Evolutionary conservation across 108 stramenopile genomes (phyloP), one percentile per base, ranked within the genome.

Genomic region (Fragilaria radians): DNA sequence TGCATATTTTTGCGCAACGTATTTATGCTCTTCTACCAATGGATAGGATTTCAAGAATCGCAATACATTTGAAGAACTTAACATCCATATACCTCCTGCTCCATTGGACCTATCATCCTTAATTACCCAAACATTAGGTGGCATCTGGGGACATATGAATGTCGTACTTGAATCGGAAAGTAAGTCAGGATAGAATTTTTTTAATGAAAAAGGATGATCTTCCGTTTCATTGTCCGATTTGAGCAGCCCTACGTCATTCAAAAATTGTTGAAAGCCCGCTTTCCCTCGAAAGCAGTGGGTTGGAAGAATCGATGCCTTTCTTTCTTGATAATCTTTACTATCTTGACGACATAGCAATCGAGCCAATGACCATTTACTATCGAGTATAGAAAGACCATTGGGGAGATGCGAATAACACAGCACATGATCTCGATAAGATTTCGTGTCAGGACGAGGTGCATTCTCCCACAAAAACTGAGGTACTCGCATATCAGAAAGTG

Each of bases 61-160:
- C 1, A 46, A n/a, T 25, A 55, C 75, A 48, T 83, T 85, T 5
- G 54, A 54, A 17, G 66, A 72, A 17, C 77, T 73, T 0, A 88
- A 76, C 5, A 92, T 65, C 90, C 90, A 92, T 33, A 92, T 80
- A 0, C 90, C 90, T 5, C 90, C 90, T 14, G 85, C 86, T 9
- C 90, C 90, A 56, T 92, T 92, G 57, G 76, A 64, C 28, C 57
- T 68, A 30, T 86, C 86, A 61, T 92, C 90, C 66, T 92, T 92
- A 48, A 91, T 61, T 1, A 88, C 90, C 86, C 86, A 92, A 31
- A 82, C 54, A 57, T 81, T 85, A 14, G 53, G 28, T 0, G 81
- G 69, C 19, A 50, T 33, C 5, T 74, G 67, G 17, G 34, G 42
- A 57, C 28, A 19, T 28, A 48, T 53, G 11, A 28, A 51, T 14